phyloP scores from a whole-genome alignment of 371 early-diverging fungal species.

The Lichtheimia ramosa region DNA sequence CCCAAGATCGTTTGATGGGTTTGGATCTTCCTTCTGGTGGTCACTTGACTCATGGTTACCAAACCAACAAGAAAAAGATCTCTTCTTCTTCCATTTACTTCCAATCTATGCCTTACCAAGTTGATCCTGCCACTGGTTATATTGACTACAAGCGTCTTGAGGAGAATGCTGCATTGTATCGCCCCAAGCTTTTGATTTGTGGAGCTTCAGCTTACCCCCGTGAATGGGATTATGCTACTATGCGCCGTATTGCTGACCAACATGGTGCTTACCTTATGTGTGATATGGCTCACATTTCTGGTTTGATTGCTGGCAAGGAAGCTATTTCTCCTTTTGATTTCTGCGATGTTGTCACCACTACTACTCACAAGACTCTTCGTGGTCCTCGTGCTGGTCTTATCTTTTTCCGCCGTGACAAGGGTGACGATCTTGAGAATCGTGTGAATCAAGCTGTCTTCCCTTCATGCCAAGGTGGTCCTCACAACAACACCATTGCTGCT shows the following conservation, averaged over 20 bases:
- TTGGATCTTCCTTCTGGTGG: slow-evolving; percentile 99
- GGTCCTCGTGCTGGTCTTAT: slow-evolving; percentile 99
- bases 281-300: slow-evolving; percentile 99
- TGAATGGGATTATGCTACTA: slow-evolving; percentile 96
- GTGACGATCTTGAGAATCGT: slow-evolving; percentile 85
- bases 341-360: slow-evolving; percentile 99
- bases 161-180: slow-evolving; percentile 89
- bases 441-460: slow-evolving; percentile 99
- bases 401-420: slow-evolving; percentile 92
- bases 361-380: slow-evolving; percentile 99
- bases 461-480: slow-evolving; percentile 98
- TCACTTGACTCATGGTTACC: slow-evolving; percentile 99
- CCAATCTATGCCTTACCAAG: slow-evolving; percentile 97
- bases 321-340: slow-evolving; percentile 92
- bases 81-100: slow-evolving; percentile 97
- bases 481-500: slow-evolving; percentile 99
- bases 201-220: slow-evolving; percentile 98
- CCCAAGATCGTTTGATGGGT: slow-evolving; percentile 98
- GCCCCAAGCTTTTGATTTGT: slow-evolving; percentile 97
- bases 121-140: slow-evolving; percentile 82
- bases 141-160: slow-evolving; percentile 96
- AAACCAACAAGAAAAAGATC: slow-evolving; percentile 99
- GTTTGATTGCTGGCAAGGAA: slow-evolving; percentile 90
- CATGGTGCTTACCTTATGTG: slow-evolving; percentile 95
- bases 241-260: slow-evolving; percentile 91